Evolutionary conservation across 2,329 filamentous ascomycete species (phyloP), one percentile per base, ranked within the genome.

Genomic region (Stromatinia cepivora): DNA sequence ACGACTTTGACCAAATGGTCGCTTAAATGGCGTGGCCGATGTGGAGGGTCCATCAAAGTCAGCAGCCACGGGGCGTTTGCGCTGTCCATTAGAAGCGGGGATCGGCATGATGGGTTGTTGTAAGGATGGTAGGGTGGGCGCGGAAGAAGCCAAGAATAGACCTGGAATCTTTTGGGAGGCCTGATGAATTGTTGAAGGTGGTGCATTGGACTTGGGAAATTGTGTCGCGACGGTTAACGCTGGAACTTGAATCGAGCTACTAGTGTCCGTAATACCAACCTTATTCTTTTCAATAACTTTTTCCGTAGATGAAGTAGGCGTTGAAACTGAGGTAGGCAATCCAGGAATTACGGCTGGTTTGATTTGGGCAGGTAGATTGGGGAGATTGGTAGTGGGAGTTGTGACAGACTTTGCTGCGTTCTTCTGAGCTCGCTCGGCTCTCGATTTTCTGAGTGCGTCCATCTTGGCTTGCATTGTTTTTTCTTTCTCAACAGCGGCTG

Each of bases 391-490:
- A 56, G 61, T 34, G 6, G 67, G 45, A 22, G 71, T 53, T 59
- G 70, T 67, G 36, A 67, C 58, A 56, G 67, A 74, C 69, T 78
- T 76, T 76, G 79, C 73, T 77, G 80, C 70, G 62, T 79, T 74
- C 78, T 82, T 74, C 66, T 77, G 74, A 31, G 81, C 78, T 20
- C 83, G 74, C 66, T 79, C 81, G 75, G 85, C 82, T 45, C 85
- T 82, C 48, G 84, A 81, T 74, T 87, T 89, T 73, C 88, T 88
- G 31, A 95, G 81, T 31, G 90, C 90, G 70, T 93, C 92, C 76
- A 97, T 89, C 73, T 92, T 93, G 77, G 92, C 87, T 72, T 92
- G 88, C 59, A 94, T 84, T 45, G 93, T 81, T 70, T 84, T 86
- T 69, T 92, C 92, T 71, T 92, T 97, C 73, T 93, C 86, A 25